Evolutionary conservation across 768 basidiomycete genomes (phyloP).

Genomic region (Hypsizygus marmoreus): DNA sequence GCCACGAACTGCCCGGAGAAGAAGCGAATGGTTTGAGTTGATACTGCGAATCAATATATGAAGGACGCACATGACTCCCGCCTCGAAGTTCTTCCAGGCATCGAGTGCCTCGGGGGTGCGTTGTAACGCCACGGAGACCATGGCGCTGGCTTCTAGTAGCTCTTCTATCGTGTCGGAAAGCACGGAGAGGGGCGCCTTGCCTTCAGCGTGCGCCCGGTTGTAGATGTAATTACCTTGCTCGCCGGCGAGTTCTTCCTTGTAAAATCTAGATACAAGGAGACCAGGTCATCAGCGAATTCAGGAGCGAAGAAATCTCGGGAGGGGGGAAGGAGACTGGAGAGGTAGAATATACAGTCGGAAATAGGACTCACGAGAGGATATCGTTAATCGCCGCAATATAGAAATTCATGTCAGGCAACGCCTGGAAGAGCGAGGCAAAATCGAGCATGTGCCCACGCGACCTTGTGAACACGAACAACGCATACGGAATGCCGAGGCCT

Average conservation of each 20-base stretch:
- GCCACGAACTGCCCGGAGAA: conserved; percentile 8
- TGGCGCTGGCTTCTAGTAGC: conserved; percentile 6
- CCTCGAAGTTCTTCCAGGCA: conserved; percentile 15
- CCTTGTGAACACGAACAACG: conserved; percentile 1
- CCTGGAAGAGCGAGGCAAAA: background rate
- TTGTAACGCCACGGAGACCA: background rate
- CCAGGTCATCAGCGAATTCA: background rate
- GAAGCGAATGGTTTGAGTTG: background rate
- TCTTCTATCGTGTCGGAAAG: conserved; percentile 15
- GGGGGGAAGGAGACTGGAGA: background rate
- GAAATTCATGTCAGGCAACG: conserved; percentile 12
- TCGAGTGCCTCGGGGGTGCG: conserved; percentile 3
- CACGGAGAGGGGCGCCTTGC: conserved; percentile 6
- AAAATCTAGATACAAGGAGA: conserved; percentile 6
- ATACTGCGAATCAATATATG: background rate
- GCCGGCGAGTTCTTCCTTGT: conserved; percentile 22
- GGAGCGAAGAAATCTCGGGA: background rate
- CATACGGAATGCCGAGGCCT: conserved; percentile 2
- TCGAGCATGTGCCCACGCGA: background rate
- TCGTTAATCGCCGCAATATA: conserved; percentile 14
- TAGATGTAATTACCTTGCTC: conserved; percentile 16
- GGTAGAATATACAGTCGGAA: background rate
- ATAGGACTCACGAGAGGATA: conserved; percentile 13
- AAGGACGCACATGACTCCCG: conserved; percentile 11
- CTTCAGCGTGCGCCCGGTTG: conserved; percentile 11